These are phyloP conservation scores for Populus trichocarpa DNA, from an alignment of 441 rosid species.

Conservation along the genomic window DNA sequence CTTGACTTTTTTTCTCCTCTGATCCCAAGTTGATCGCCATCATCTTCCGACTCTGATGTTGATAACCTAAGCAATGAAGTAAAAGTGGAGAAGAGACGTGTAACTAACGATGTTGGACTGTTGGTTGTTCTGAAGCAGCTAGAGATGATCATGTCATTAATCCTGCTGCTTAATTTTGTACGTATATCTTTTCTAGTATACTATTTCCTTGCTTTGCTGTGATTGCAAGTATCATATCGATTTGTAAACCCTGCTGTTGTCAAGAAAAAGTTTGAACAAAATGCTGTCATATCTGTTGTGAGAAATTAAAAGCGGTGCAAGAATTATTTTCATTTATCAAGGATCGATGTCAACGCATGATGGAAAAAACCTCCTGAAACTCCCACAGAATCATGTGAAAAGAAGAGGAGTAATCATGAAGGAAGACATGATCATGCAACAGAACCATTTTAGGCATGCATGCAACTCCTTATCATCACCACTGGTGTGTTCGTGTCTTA, in stretches of 20 bases:
- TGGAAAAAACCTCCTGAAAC: neutral
- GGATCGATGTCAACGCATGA: neutral
- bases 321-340: too few species aligned
- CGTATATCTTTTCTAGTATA: slow-evolving; percentile 28
- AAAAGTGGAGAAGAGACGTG: slow-evolving; percentile 36
- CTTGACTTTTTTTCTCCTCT: neutral
- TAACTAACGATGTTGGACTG: slow-evolving; percentile 30
- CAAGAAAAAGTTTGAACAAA: neutral
- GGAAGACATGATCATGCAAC: too few species aligned
- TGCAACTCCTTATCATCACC: too few species aligned
- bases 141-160: slow-evolving; percentile 38
- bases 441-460: too few species aligned
- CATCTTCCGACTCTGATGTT: slow-evolving; percentile 71
- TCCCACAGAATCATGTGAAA: neutral
- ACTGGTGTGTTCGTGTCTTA: too few species aligned
- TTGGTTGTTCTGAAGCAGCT: slow-evolving; percentile 27
- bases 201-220: neutral
- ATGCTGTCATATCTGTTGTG: neutral
- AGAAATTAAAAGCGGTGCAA: neutral
- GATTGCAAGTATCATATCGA: neutral
- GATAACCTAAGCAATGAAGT: slow-evolving; percentile 54
- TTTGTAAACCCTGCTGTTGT: neutral
- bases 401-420: too few species aligned
- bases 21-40: slow-evolving; percentile 65
- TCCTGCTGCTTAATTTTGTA: slow-evolving; percentile 58